A percentile compares a stretch with the other conserved stretches of the same genome.
phyloP scores from a whole-genome alignment of 2,329 filamentous ascomycete genomes.

The Alternaria hordeiaustralica region DNA sequence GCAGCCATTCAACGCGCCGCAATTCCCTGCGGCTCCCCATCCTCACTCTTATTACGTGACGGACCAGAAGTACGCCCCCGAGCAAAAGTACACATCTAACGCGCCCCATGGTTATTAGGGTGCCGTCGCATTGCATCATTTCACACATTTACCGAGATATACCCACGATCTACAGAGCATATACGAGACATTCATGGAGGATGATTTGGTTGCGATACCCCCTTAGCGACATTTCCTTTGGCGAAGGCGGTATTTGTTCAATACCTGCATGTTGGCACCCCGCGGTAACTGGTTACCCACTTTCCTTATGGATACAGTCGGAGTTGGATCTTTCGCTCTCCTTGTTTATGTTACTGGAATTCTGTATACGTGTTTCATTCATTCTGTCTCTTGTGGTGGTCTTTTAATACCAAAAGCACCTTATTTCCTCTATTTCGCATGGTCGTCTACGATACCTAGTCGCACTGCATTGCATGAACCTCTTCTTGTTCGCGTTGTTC shows the following conservation, averaged over 20 bases:
- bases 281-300: background rate
- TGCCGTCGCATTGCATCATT: background rate
- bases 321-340: constrained; percentile 1
- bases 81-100: constrained; percentile 17
- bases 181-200: constrained; percentile 19
- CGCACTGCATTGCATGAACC: constrained; percentile 1
- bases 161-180: constrained; percentile 13
- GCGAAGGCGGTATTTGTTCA: constrained; percentile 14
- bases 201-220: constrained; percentile 29
- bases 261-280: constrained; percentile 4
- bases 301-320: background rate
- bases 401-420: constrained; percentile 4
- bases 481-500: background rate
- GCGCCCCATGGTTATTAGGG: constrained; percentile 16
- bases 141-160: constrained; percentile 1
- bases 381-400: background rate
- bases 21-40: constrained; percentile 31
- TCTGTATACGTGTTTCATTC: background rate
- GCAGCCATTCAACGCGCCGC: constrained; percentile 31
- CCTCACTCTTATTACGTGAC: constrained; percentile 39
- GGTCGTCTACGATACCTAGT: constrained; percentile 6
- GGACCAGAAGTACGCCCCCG: constrained; percentile 35
- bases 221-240: constrained; percentile 11
- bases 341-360: background rate
- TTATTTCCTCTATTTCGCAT: background rate